phyloP scores from a whole-genome alignment of 2,329 filamentous ascomycete genomes.

The Nigrospora oryzae region DNA sequence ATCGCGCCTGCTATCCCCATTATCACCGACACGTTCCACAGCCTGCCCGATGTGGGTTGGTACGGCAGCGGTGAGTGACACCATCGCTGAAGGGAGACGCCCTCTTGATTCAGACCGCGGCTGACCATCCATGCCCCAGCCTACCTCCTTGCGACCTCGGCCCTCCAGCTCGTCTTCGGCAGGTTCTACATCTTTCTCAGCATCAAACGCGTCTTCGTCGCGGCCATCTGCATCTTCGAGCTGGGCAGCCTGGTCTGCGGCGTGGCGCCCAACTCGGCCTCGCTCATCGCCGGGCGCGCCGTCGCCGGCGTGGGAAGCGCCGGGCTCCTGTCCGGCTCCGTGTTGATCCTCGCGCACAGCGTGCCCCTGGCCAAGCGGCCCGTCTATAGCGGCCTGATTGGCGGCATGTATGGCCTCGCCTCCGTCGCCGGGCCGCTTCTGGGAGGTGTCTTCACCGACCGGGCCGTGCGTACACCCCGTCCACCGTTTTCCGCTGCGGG shows the following conservation, averaged over 20 bases:
- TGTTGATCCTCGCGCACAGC: constrained; percentile 9
- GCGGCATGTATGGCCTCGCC: constrained; percentile 30
- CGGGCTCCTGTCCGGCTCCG: constrained; percentile 24
- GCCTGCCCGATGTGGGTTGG: constrained; percentile 37
- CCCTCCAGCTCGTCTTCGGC: constrained; percentile 26
- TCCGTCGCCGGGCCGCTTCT: constrained; percentile 20
- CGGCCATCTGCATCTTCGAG: constrained; percentile 29
- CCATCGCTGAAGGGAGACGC: not conserved
- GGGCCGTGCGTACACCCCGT: constrained; percentile 13
- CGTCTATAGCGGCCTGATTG: constrained; percentile 13
- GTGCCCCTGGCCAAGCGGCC: constrained; percentile 10
- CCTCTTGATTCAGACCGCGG: not conserved
- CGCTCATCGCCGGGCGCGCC: constrained; percentile 36
- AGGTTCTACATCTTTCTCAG: constrained; percentile 31
- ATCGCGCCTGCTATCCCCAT: constrained; percentile 32
- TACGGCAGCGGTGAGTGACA: constrained; percentile 26
- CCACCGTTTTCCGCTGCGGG: not conserved
- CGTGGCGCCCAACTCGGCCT: constrained; percentile 26
- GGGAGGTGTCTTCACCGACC: constrained; percentile 21
- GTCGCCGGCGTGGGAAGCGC: constrained; percentile 33
- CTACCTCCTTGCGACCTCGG: constrained; percentile 28
- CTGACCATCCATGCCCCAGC: constrained; percentile 11
- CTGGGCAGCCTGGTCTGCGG: constrained; percentile 35
- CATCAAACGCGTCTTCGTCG: constrained; percentile 25
- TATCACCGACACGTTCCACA: constrained; percentile 28